Evolutionary conservation across 441 rosid species (phyloP), one percentile per base, ranked within the genome.

Genomic region (Hura crepitans): DNA sequence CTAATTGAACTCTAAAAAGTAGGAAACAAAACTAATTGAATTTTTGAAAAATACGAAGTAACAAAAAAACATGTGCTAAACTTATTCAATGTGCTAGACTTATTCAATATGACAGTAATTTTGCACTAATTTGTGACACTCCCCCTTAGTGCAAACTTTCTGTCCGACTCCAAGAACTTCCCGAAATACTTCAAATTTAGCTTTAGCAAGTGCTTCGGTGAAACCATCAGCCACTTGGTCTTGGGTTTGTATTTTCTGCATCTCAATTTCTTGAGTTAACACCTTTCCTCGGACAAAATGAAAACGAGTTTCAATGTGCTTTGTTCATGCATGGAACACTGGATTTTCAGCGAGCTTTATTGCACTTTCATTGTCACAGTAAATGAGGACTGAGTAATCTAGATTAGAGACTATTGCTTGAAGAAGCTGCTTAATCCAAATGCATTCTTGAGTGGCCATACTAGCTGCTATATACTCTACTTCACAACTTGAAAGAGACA

Each of bases 371-470:
- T 58, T 31, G 5, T 58, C 62, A 58, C 43, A 58, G 1, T 30
- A 17, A 58, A 30, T 58, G 11, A 42, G 42, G 18, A 30, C 3
- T 58, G 62, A 17, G 9, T 58, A 30, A 0, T 30, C 8, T 0
- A 31, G 18, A 4, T 1, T 11, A 58, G 0, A 28, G 6, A 58
- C 14, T 3, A 58, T 30, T 27, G 30, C 62, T 59, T 59, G 9
- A 59, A 59, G 7, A 33, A 59, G 64, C 25, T 45, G 30, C 23
- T 58, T 58, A 30, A 58, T 39, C 42, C 23, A 58, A 15, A 58
- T 15, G 31, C 62, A 31, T 10, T 58, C 62, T 58, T 58, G 62
- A 31, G 62, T 58, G 30, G 62, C 42, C 62, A 58, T 58, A 31
- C 20, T 30, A 14, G 62, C 22, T 14, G 43, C 42, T 31, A 58